Percentiles rank a stretch among this genome's conserved stretches.
phyloP scores from a whole-genome alignment of 2,329 filamentous ascomycete species.

The Gnomoniopsis smithogilvyi region DNA sequence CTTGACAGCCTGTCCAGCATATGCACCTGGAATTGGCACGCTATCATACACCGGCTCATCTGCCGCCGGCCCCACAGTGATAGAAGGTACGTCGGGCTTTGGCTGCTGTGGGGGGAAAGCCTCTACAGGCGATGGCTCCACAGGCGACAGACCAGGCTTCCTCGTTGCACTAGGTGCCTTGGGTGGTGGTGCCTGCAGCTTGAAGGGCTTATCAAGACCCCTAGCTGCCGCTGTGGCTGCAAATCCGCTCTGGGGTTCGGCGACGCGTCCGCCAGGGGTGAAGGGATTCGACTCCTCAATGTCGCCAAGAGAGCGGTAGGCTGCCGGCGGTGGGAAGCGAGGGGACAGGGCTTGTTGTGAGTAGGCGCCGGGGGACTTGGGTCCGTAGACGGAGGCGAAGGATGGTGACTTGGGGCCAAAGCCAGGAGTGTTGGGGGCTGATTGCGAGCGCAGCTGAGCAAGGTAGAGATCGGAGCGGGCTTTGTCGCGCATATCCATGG shows the following conservation, averaged over 20 bases:
- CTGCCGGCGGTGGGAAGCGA: conserved; percentile 54
- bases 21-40: conserved; percentile 87
- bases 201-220: conserved; percentile 58
- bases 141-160: conserved; percentile 61
- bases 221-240: conserved; percentile 37
- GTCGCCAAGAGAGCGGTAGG: conserved; percentile 43
- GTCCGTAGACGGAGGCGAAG: conserved; percentile 29
- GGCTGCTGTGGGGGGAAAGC: conserved; percentile 26
- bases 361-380: conserved; percentile 34
- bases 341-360: conserved; percentile 55
- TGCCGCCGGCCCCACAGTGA: conserved; percentile 60
- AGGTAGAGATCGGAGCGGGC: conserved; percentile 95
- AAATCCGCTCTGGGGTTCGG: conserved; percentile 63
- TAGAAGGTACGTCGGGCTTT: conserved; percentile 31
- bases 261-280: conserved; percentile 53
- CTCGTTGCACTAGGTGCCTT: conserved; percentile 71
- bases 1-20: conserved; percentile 55
- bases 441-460: conserved; percentile 77
- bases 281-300: conserved; percentile 42
- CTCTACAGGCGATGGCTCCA: conserved; percentile 27
- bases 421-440: conserved; percentile 90
- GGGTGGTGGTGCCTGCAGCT: conserved; percentile 78
- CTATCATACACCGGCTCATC: conserved; percentile 82
- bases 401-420: conserved; percentile 69
- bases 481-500: conserved; percentile 92